phyloP scores from a whole-genome alignment of 2,329 filamentous ascomycete genomes.

The Neofusicoccum ribis region DNA sequence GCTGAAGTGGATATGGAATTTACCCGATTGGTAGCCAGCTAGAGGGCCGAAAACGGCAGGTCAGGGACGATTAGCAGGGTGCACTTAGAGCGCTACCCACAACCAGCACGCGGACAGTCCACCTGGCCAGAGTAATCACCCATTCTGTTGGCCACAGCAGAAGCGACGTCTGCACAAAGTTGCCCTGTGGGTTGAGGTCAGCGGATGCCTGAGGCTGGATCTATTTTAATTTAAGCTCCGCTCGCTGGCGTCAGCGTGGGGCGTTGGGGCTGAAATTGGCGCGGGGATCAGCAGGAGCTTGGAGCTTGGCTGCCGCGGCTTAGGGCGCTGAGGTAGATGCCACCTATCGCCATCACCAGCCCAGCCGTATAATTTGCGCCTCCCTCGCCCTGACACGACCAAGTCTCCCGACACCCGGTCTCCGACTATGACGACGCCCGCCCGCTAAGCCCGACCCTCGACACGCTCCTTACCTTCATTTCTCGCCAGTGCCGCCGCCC shows the following conservation, averaged over 20 bases:
- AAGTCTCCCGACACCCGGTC: neutral
- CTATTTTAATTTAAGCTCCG: conserved; percentile 11
- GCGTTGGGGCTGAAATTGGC: conserved; percentile 11
- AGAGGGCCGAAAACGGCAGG: neutral
- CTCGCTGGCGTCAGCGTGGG: neutral
- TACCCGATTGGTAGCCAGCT: neutral
- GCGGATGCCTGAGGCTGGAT: neutral
- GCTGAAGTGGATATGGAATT: neutral
- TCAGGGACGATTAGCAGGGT: neutral
- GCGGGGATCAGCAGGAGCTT: neutral
- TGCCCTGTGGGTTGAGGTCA: neutral
- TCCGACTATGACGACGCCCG: conserved; percentile 1
- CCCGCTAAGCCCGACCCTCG: conserved; percentile 1
- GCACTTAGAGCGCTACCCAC: too few relatives aligned
- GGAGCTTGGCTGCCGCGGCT: neutral
- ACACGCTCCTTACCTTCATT: conserved; percentile 4
- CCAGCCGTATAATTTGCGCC: conserved; percentile 1
- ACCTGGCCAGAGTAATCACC: neutral
- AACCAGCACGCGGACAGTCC: neutral
- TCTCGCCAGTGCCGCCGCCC: neutral
- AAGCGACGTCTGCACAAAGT: neutral
- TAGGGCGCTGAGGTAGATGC: neutral
- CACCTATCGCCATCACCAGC: neutral
- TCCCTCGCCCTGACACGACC: neutral
- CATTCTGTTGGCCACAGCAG: too few relatives aligned